phyloP scores from a whole-genome alignment of 1,284 basidiomycete species.

The Pterulicium gracile region DNA sequence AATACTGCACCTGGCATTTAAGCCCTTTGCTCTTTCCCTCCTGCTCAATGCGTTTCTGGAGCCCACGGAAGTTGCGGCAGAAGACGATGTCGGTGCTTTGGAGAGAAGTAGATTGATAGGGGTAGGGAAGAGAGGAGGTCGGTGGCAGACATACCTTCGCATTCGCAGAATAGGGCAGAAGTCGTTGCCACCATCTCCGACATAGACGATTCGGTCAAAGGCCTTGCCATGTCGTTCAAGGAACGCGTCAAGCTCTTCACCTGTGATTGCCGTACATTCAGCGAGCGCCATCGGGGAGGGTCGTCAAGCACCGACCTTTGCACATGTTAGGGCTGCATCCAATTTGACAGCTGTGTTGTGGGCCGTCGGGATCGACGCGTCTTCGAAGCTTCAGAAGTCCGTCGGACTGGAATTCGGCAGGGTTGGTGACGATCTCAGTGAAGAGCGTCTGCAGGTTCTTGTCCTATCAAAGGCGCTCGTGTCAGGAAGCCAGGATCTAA shows the following conservation, averaged over 20 bases:
- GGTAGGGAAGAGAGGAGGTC: slow-evolving; percentile 3
- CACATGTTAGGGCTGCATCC: slow-evolving; percentile 98
- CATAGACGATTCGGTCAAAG: slow-evolving; percentile 80
- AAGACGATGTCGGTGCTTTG: slow-evolving; percentile 66
- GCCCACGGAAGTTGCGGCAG: slow-evolving; percentile 67
- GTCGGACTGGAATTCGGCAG: slow-evolving; percentile 69
- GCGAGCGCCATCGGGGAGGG: too few relatives aligned
- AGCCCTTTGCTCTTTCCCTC: slow-evolving; percentile 59
- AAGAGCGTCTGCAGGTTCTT: slow-evolving; percentile 71
- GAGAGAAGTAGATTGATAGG: slow-evolving; percentile 5
- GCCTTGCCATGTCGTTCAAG: slow-evolving; percentile 54
- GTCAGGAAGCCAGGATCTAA: slow-evolving; percentile 2
- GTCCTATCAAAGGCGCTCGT: slow-evolving; percentile 31
- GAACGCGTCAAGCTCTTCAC: slow-evolving; percentile 83
- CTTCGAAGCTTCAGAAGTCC: slow-evolving; percentile 74
- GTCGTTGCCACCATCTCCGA: slow-evolving; percentile 94
- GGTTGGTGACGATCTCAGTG: slow-evolving; percentile 87
- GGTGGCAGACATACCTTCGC: slow-evolving; percentile 42
- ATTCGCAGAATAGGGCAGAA: slow-evolving; percentile 87
- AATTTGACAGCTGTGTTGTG: slow-evolving; percentile 78
- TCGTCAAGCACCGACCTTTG: slow-evolving; percentile 80
- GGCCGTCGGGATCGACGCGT: slow-evolving; percentile 62
- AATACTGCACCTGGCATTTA: slow-evolving; percentile 65
- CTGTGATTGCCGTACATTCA: too few relatives aligned
- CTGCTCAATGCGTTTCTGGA: slow-evolving; percentile 63